Evolutionary conservation across 163 green algal genomes (phyloP), one percentile per base, ranked within the genome.

Genomic region (Scenedesmus sp.): DNA sequence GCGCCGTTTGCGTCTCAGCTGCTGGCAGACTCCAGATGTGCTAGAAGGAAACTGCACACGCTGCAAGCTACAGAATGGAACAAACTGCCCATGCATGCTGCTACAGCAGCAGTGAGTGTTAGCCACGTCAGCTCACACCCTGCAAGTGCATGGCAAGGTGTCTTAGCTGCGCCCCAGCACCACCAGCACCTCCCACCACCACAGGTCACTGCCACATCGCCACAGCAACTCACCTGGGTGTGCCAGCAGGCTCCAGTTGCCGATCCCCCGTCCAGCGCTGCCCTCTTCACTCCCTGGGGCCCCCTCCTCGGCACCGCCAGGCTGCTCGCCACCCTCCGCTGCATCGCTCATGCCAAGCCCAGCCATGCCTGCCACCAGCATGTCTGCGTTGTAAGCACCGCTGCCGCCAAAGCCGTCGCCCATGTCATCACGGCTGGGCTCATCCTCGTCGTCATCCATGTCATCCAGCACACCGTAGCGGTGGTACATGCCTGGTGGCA

Each of bases 361-460:
- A 51, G 80, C 83, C 83, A 87, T 93, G 46, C 68, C 83, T 78
- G 89, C 81, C 30, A 76, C 85, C 43, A 87, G 79, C 90, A 79
- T 90, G 85, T 90, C 88, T 70, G 40, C 89, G 72, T 84, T 92
- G 37, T 90, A 91, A 16, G 16, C n/a, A 46, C 85, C 44, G 5
- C 40, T 73, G 42, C 43, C 61, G 46, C 46, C 61, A 24, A 26
- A 59, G 80, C 43, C 73, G 22, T 84, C 81, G 0, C 43, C 82
- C 16, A 35, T 51, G 43, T 89, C 51, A 15, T 94, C 93, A 13
- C 92, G 89, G 7, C 94, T 93, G 68, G 56, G 35, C 26, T 97
- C 95, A 35, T 98, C 96, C 20, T 96, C 95, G 5, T 97, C 96
- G 20, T 97, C 96, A n/a, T 96, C 92, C 4, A 94, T 94, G 35